These are phyloP conservation scores for Strobilomyces confusus DNA, from an alignment of 768 basidiomycete species.

Conservation along the genomic window DNA sequence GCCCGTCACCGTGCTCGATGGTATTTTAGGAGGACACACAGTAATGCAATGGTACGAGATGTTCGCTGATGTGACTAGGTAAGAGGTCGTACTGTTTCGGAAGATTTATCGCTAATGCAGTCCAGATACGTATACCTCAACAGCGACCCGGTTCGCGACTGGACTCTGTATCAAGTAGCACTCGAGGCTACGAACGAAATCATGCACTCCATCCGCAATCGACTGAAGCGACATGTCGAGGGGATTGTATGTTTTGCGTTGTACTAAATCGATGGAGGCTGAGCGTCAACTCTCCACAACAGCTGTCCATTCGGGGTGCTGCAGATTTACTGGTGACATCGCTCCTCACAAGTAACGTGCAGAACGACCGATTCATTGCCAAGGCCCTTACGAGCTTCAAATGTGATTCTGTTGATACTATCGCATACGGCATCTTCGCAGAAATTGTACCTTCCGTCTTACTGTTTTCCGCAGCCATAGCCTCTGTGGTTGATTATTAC, in stretches of 20 bases:
- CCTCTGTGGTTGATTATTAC: slow-evolving; percentile 59
- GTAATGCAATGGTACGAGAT: slow-evolving; percentile 45
- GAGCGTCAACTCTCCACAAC: background rate
- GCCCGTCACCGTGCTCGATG: slow-evolving; percentile 30
- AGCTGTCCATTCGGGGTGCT: slow-evolving; percentile 21
- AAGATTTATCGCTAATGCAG: background rate
- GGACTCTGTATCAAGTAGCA: slow-evolving; percentile 30
- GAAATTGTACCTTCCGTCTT: slow-evolving; percentile 54
- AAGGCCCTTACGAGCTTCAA: slow-evolving; percentile 8
- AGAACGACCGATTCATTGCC: slow-evolving; percentile 19
- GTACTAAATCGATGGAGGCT: background rate
- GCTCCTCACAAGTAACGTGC: slow-evolving; percentile 21
- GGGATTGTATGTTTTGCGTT: slow-evolving; percentile 16
- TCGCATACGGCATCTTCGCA: slow-evolving; percentile 50
- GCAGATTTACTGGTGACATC: slow-evolving; percentile 19
- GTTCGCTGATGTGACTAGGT: slow-evolving; percentile 43
- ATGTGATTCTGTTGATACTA: slow-evolving; percentile 23
- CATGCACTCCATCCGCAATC: slow-evolving; percentile 20
- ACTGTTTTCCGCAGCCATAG: slow-evolving; percentile 52
- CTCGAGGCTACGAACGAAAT: slow-evolving; percentile 25
- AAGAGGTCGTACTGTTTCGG: background rate
- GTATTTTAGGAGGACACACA: slow-evolving; percentile 38
- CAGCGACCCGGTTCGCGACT: slow-evolving; percentile 28
- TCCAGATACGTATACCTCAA: slow-evolving; percentile 38
- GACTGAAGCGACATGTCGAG: slow-evolving; percentile 17